phyloP scores from a whole-genome alignment of 345 rosid species.

The Hibiscus tridactylites region DNA sequence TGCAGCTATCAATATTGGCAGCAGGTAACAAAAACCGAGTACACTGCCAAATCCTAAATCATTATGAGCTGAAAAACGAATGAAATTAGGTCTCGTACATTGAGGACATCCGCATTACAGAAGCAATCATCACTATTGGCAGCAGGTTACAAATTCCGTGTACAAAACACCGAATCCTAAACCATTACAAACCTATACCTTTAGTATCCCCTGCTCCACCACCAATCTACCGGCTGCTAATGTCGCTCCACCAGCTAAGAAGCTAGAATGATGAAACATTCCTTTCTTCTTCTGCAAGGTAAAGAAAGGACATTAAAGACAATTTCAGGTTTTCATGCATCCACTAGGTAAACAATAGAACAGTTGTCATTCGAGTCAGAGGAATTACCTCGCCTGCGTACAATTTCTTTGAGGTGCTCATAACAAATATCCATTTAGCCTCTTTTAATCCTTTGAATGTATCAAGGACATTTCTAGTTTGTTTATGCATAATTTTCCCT shows the following conservation, averaged over 20 bases:
- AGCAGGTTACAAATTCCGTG: no score
- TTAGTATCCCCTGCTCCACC: slow-evolving; percentile 61
- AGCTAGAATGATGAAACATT: slow-evolving; percentile 87
- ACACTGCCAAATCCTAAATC: neutral
- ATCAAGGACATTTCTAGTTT: slow-evolving; percentile 40
- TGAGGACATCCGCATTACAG: no score
- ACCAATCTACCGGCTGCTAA: slow-evolving; percentile 79
- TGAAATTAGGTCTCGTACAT: no score
- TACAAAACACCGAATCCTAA: no score
- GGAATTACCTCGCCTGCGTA: slow-evolving; percentile 57
- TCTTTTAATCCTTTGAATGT: slow-evolving; percentile 35
- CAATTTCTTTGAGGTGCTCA: slow-evolving; percentile 67
- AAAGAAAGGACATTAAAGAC: neutral
- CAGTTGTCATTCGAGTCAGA: neutral
- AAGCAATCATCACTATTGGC: no score
- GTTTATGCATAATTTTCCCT: slow-evolving; percentile 64
- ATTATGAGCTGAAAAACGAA: neutral
- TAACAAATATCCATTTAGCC: slow-evolving; percentile 81
- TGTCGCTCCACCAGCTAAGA: slow-evolving; percentile 92
- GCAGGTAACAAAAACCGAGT: neutral
- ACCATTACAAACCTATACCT: slow-evolving; percentile 32
- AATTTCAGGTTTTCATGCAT: neutral
- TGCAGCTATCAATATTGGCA: neutral
- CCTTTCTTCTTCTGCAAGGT: slow-evolving; percentile 84
- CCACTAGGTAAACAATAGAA: neutral